Evolutionary conservation across 2,329 filamentous ascomycete species (phyloP).

Genomic region (Aplosporella prunicola): DNA sequence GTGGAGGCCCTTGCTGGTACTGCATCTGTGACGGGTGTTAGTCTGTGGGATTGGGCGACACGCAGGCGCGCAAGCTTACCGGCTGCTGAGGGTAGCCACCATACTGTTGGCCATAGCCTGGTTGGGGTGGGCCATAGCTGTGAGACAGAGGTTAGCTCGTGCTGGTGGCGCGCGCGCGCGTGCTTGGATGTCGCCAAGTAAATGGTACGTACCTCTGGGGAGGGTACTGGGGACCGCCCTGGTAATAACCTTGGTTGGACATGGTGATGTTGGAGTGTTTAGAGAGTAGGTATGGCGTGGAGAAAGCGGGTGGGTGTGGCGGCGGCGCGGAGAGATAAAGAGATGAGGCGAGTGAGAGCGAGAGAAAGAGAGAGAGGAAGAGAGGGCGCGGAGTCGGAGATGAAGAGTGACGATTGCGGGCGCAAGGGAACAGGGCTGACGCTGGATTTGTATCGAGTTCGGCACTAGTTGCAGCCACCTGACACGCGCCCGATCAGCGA

Average conservation of each 20-base stretch:
- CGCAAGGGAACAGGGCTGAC: background rate
- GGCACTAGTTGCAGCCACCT: too few relatives aligned
- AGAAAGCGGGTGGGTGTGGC: background rate
- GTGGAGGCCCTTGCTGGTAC: slow-evolving; percentile 42
- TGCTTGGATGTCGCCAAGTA: slow-evolving; percentile 13
- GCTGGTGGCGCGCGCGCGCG: slow-evolving; percentile 9
- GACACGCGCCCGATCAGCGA: too few relatives aligned
- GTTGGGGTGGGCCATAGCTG: slow-evolving; percentile 21
- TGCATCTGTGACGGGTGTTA: slow-evolving; percentile 28
- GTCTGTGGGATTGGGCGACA: background rate
- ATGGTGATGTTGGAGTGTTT: slow-evolving; percentile 16
- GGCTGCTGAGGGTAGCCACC: slow-evolving; percentile 4
- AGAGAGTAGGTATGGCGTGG: background rate
- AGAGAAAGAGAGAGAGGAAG: background rate
- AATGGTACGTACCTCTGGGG: slow-evolving; percentile 23
- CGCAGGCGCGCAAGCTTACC: too few relatives aligned
- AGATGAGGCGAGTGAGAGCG: background rate
- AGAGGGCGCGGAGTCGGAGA: slow-evolving; percentile 5
- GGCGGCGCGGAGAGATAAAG: slow-evolving; percentile 1
- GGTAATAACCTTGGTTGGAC: slow-evolving; percentile 31
- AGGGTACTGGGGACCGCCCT: slow-evolving; percentile 26
- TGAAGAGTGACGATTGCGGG: background rate
- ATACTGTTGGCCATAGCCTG: slow-evolving; percentile 14
- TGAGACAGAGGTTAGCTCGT: slow-evolving; percentile 9
- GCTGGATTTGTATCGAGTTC: too few relatives aligned